Conservation (phyloP, 1,284 basidiomycete species). For the Schizophyllum commune region DNA sequence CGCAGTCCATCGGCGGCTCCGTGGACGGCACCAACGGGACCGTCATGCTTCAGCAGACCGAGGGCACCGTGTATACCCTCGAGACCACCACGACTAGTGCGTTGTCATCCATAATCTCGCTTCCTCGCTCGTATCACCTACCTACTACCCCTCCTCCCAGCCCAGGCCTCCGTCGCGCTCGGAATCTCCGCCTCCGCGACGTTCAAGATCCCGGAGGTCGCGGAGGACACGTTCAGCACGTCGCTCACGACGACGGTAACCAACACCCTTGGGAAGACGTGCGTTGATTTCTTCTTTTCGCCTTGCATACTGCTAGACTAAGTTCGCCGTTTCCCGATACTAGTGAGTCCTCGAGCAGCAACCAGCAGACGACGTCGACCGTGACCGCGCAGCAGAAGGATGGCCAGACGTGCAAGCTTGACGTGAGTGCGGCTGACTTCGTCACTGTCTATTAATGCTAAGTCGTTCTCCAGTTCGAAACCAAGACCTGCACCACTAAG, state of each 20-base stretch:
- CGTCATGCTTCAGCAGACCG: background rate
- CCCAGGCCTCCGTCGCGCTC: background rate
- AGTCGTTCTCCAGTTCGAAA: background rate
- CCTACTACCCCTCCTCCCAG: background rate
- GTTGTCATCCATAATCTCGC: background rate
- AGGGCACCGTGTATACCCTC: background rate
- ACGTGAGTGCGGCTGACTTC: background rate
- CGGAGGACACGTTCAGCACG: background rate
- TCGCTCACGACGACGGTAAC: background rate
- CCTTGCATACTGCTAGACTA: background rate
- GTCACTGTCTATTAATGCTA: background rate
- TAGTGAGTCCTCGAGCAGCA: background rate
- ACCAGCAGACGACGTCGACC: background rate
- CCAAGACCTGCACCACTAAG: background rate
- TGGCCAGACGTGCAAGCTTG: background rate
- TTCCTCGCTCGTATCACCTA: background rate
- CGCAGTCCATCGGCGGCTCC: background rate
- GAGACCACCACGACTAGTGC: background rate
- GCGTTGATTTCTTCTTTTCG: background rate
- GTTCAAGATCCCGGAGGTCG: background rate
- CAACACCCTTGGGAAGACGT: background rate
- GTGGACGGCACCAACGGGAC: background rate
- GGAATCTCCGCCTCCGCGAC: background rate
- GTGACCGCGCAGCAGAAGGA: background rate
- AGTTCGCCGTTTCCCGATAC: background rate